phyloP scores from a whole-genome alignment of 73 alveolate species.

The Paramecium biaurelia region DNA sequence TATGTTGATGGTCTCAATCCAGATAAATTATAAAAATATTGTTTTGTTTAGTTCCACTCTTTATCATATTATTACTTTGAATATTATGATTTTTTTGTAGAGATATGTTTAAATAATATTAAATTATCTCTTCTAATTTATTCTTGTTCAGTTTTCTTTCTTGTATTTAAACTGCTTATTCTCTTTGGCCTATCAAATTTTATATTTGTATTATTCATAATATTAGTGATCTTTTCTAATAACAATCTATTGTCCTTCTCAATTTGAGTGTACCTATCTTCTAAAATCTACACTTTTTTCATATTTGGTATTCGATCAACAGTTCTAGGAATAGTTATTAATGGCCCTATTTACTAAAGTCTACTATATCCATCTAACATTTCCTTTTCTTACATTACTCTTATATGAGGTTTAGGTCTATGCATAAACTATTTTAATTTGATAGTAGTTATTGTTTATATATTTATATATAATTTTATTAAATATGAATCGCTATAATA shows the following conservation, averaged over 20 bases:
- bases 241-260: slow-evolving; percentile 76
- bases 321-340: neutral
- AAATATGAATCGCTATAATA: neutral
- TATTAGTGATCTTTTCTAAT: slow-evolving; percentile 69
- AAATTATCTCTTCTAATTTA: neutral
- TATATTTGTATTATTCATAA: neutral
- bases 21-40: neutral
- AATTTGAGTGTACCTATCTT: slow-evolving; percentile 70
- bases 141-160: neutral
- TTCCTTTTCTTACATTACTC: slow-evolving; percentile 25
- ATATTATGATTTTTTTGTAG: neutral
- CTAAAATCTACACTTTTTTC: neutral
- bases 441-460: neutral
- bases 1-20: neutral
- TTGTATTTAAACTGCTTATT: neutral
- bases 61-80: neutral
- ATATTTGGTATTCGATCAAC: neutral
- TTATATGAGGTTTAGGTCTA: slow-evolving; percentile 16
- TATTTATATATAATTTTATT: neutral
- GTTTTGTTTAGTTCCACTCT: slow-evolving; percentile 17
- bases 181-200: neutral
- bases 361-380: neutral
- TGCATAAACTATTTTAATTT: neutral
- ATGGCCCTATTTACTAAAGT: slow-evolving; percentile 11
- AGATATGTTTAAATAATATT: neutral